phyloP scores from a whole-genome alignment of 148 eudicot species.

The Simmondsia chinensis region DNA sequence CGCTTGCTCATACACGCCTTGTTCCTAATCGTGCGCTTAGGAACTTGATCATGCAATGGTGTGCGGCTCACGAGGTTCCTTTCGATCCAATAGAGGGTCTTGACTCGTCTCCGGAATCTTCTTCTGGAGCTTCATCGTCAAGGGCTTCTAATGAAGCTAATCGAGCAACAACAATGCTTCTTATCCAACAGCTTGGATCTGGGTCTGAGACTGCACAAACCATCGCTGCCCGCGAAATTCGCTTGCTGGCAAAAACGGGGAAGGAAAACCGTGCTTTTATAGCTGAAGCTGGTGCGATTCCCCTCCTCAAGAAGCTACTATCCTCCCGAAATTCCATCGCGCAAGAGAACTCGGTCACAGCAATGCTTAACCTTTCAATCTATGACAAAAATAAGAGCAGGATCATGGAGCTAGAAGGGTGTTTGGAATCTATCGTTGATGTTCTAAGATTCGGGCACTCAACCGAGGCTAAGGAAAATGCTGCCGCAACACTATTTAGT shows the following conservation, averaged over 20 bases:
- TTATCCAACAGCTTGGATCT: slow-evolving; percentile 46
- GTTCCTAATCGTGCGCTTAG: slow-evolving; percentile 65
- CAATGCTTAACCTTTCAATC: slow-evolving; percentile 53
- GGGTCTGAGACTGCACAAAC: slow-evolving; percentile 59
- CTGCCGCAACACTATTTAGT: slow-evolving; percentile 88
- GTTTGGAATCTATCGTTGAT: slow-evolving; percentile 39
- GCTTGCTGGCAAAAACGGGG: slow-evolving; percentile 67
- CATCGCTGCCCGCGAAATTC: slow-evolving; percentile 69
- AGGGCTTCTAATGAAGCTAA: slow-evolving; percentile 71
- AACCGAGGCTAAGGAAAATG: slow-evolving; percentile 78
- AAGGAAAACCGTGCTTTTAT: slow-evolving; percentile 56
- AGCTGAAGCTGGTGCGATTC: slow-evolving; percentile 65
- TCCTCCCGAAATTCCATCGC: slow-evolving; percentile 34
- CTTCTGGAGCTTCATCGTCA: slow-evolving; percentile 33
- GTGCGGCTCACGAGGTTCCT: slow-evolving; percentile 40
- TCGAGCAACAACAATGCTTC: slow-evolving; percentile 53
- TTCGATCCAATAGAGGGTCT: slow-evolving; percentile 26
- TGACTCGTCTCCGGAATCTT: slow-evolving; percentile 29
- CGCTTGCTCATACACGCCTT: slow-evolving; percentile 41
- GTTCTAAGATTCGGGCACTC: slow-evolving; percentile 60
- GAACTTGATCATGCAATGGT: slow-evolving; percentile 76
- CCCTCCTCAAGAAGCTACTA: slow-evolving; percentile 38
- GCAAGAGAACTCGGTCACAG: slow-evolving; percentile 73
- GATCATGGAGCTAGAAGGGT: slow-evolving; percentile 51
- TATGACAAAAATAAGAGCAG: slow-evolving; percentile 39